Evolutionary conservation across 305 asterid species (phyloP).

Genomic region (Caryopteris hybrid): DNA sequence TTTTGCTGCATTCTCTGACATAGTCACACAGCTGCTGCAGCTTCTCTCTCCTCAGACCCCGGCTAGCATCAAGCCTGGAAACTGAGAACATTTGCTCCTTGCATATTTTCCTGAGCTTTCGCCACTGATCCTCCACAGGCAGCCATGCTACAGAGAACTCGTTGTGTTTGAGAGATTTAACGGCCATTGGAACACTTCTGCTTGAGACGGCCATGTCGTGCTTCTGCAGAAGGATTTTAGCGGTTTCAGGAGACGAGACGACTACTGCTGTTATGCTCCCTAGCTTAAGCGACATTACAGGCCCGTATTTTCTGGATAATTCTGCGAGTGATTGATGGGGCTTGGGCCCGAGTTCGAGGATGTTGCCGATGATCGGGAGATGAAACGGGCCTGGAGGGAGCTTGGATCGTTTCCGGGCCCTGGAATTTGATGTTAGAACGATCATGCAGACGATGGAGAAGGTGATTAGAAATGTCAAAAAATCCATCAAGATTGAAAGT

Average conservation of each 20-base stretch:
- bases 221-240: constrained; percentile 17
- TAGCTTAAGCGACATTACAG: constrained; percentile 29
- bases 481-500: neutral
- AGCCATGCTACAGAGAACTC: constrained; percentile 16
- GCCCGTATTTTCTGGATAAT: constrained; percentile 34
- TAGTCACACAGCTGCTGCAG: constrained; percentile 16
- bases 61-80: constrained; percentile 19
- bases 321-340: constrained; percentile 32
- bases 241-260: constrained; percentile 23
- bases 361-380: constrained; percentile 29
- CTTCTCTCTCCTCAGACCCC: constrained; percentile 23
- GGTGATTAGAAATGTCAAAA: neutral
- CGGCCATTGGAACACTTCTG: neutral
- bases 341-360: constrained; percentile 27
- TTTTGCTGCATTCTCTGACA: constrained; percentile 8
- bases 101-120: constrained; percentile 26
- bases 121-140: constrained; percentile 27
- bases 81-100: constrained; percentile 29
- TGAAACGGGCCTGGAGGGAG: constrained; percentile 43
- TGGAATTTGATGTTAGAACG: neutral
- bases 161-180: neutral
- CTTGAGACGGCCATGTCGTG: constrained; percentile 17
- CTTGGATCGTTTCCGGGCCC: neutral
- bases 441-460: neutral
- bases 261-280: constrained; percentile 23